These are phyloP conservation scores for Daldinia caldariorum DNA, from an alignment of 495 filamentous ascomycete species.

Conservation along the genomic window DNA sequence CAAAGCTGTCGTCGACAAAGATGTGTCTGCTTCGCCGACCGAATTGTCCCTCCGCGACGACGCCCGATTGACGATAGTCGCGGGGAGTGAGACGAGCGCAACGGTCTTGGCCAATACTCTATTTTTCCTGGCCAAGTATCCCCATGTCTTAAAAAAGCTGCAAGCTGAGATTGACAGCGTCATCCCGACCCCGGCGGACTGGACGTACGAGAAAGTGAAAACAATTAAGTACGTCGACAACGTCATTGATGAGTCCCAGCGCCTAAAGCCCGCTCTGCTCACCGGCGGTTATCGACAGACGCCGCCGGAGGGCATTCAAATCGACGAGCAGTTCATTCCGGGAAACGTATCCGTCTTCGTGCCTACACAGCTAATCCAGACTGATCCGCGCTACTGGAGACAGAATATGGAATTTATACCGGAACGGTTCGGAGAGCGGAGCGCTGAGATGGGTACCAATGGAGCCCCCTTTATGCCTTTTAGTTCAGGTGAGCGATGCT, in stretches of 20 bases:
- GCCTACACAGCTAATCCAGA: constrained; percentile 38
- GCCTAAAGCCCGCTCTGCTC: constrained; percentile 57
- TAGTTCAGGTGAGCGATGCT: constrained; percentile 16
- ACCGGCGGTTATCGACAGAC: constrained; percentile 51
- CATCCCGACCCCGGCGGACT: constrained; percentile 32
- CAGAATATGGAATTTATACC: constrained; percentile 61
- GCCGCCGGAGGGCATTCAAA: constrained; percentile 56
- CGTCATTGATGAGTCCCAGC: constrained; percentile 64
- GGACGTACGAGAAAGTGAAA: constrained; percentile 39
- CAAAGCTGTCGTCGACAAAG: constrained; percentile 36
- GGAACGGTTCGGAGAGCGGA: constrained; percentile 54
- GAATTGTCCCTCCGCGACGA: constrained; percentile 30
- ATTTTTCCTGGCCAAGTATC: constrained; percentile 34
- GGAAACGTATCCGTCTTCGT: constrained; percentile 51
- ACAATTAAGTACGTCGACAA: constrained; percentile 54
- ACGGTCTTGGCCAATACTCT: constrained; percentile 20
- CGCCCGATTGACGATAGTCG: constrained; percentile 31
- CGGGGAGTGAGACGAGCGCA: constrained; percentile 42
- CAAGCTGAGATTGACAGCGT: constrained; percentile 24
- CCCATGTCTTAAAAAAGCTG: constrained; percentile 30
- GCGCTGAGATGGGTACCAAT: constrained; percentile 45
- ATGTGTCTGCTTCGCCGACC: constrained; percentile 32
- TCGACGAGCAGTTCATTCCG: constrained; percentile 61
- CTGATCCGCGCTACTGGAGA: constrained; percentile 54
- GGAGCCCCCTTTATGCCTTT: constrained; percentile 41